These are phyloP conservation scores for Albophoma yamanashiensis DNA, from an alignment of 2,329 filamentous ascomycete species.

Conservation along the genomic window DNA sequence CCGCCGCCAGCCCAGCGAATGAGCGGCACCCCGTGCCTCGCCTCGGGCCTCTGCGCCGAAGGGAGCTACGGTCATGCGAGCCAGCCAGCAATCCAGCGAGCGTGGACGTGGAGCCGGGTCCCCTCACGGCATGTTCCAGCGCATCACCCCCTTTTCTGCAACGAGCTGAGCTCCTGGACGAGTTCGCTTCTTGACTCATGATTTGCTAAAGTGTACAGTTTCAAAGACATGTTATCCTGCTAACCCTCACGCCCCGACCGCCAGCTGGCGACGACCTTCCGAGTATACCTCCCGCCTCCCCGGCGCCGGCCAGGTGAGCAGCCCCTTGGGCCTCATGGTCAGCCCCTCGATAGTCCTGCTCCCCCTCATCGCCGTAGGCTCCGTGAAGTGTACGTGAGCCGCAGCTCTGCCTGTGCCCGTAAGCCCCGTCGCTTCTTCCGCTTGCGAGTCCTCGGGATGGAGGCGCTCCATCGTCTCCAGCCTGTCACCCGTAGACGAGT, in stretches of 20 bases:
- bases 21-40: neutral
- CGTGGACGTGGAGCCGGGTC: too few species aligned
- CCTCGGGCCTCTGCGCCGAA: neutral
- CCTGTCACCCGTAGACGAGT: neutral
- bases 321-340: neutral
- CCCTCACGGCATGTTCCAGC: neutral
- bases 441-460: neutral
- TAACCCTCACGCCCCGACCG: neutral
- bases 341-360: neutral
- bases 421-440: neutral
- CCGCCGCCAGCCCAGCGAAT: neutral
- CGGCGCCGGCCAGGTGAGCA: constrained; percentile 1
- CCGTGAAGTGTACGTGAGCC: neutral
- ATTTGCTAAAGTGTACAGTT: neutral
- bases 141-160: neutral
- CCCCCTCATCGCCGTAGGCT: neutral
- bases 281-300: neutral
- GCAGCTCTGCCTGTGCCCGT: neutral
- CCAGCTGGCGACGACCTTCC: neutral
- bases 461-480: neutral
- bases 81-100: neutral
- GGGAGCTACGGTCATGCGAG: neutral
- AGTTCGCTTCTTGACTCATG: neutral
- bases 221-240: neutral
- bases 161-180: neutral